phyloP scores from a whole-genome alignment of 2,329 filamentous ascomycete species.

The Septoria petroselini region DNA sequence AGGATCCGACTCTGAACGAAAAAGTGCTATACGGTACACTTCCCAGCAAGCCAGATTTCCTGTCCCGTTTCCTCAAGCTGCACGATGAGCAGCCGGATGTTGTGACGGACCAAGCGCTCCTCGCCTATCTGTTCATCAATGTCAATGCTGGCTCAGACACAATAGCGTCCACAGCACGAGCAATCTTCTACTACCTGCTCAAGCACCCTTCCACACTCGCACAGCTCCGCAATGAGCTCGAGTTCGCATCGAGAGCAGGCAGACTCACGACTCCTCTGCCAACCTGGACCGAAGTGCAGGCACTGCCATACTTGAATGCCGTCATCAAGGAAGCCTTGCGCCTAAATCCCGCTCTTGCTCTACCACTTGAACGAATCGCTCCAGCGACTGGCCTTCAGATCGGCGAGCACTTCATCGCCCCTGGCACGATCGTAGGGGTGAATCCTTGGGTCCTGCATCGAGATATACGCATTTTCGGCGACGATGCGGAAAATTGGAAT shows the following conservation, averaged over 20 bases:
- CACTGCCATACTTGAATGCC: constrained; percentile 29
- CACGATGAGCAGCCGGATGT: constrained; percentile 30
- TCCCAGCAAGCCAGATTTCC: constrained; percentile 32
- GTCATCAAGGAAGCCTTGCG: constrained; percentile 31
- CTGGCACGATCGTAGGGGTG: constrained; percentile 44
- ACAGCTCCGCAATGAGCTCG: constrained; percentile 21
- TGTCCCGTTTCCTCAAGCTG: constrained; percentile 31
- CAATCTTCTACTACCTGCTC: constrained; percentile 19
- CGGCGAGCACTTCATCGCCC: constrained; percentile 34
- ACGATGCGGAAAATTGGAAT: constrained; percentile 36
- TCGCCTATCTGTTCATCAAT: constrained; percentile 31
- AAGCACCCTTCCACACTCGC: constrained; percentile 11
- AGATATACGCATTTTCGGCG: constrained; percentile 41
- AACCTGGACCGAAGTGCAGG: constrained; percentile 20
- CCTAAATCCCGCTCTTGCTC: constrained; percentile 27
- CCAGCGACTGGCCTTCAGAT: constrained; percentile 24
- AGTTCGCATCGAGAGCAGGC: constrained; percentile 14
- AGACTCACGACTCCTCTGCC: constrained; percentile 22
- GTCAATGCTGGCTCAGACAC: constrained; percentile 31
- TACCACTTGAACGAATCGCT: constrained; percentile 28
- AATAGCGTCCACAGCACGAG: constrained; percentile 17
- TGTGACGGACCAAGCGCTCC: constrained; percentile 27
- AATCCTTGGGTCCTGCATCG: constrained; percentile 47
- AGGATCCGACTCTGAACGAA: constrained; percentile 21
- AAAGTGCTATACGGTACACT: constrained; percentile 28